A percentile compares a stretch with the other conserved stretches of the same genome.
Evolutionary conservation across 495 filamentous ascomycete species (phyloP).

Genomic region (Sabuloglossum arenarium): DNA sequence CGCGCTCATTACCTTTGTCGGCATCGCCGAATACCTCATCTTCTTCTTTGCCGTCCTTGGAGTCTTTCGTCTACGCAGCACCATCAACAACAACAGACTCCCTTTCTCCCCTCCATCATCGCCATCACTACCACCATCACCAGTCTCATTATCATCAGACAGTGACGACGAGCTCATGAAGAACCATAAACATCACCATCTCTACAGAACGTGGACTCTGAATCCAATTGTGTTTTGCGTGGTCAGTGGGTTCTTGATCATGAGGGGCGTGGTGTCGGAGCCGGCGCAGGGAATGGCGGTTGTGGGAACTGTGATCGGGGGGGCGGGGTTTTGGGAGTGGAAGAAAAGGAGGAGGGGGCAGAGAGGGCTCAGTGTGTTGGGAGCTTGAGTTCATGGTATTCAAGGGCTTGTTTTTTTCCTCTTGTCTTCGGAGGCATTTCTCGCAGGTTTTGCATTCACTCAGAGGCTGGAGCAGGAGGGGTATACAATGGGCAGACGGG

Average conservation of each 20-base stretch:
- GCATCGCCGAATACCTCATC: conserved; percentile 28
- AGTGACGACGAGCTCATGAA: too few relatives aligned
- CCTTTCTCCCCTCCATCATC: conserved; percentile 26
- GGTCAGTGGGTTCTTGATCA: conserved; percentile 31
- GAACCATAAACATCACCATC: conserved; percentile 15
- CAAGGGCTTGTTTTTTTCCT: too few relatives aligned
- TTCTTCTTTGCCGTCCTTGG: conserved; percentile 36
- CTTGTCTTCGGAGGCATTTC: too few relatives aligned
- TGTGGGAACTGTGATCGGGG: background rate
- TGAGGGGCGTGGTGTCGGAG: conserved; percentile 30
- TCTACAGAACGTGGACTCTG: background rate
- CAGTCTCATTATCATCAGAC: too few relatives aligned
- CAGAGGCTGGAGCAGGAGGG: too few relatives aligned
- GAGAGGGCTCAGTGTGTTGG: too few relatives aligned
- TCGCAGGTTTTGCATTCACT: too few relatives aligned
- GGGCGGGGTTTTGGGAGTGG: background rate
- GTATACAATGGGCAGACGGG: too few relatives aligned
- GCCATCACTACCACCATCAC: too few relatives aligned
- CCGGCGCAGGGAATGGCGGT: conserved; percentile 16
- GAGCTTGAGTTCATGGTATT: too few relatives aligned
- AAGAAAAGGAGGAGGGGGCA: background rate
- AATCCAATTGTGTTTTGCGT: conserved; percentile 26
- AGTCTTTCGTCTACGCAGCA: conserved; percentile 25
- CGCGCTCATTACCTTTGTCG: conserved; percentile 32
- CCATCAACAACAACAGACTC: conserved; percentile 23